These are phyloP conservation scores for Puccinia sorghi DNA, from an alignment of 1,284 basidiomycete genomes.

Conservation along the genomic window DNA sequence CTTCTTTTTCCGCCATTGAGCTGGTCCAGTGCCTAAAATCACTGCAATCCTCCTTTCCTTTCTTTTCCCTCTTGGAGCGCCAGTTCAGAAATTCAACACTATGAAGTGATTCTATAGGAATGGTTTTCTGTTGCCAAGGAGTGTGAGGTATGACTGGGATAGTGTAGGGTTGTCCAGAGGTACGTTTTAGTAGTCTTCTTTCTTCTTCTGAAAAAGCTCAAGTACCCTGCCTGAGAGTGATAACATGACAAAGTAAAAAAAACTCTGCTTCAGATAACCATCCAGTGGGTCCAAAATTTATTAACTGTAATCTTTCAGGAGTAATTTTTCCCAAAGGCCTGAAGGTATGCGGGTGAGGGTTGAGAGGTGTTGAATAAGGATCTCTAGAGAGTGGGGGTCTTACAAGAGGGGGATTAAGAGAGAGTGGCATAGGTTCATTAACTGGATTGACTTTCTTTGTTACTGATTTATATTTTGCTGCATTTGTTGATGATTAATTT, in stretches of 20 bases:
- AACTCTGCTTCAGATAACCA: background rate
- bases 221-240: background rate
- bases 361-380: background rate
- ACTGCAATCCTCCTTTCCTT: too few species aligned
- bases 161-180: background rate
- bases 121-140: slow-evolving; percentile 9
- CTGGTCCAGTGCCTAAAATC: too few species aligned
- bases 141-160: slow-evolving; percentile 9
- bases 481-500: too few species aligned
- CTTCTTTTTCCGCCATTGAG: too few species aligned
- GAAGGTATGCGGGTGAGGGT: background rate
- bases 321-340: background rate
- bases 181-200: background rate
- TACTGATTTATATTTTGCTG: background rate
- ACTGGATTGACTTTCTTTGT: background rate
- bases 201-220: background rate
- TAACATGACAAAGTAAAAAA: background rate
- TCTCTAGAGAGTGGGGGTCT: background rate
- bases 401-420: background rate
- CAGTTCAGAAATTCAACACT: too few species aligned
- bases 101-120: too few species aligned
- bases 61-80: too few species aligned
- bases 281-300: background rate
- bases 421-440: background rate
- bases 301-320: background rate